These are phyloP conservation scores for Thielaviopsis ethacetica DNA, from an alignment of 2,329 filamentous ascomycete genomes.

Conservation along the genomic window DNA sequence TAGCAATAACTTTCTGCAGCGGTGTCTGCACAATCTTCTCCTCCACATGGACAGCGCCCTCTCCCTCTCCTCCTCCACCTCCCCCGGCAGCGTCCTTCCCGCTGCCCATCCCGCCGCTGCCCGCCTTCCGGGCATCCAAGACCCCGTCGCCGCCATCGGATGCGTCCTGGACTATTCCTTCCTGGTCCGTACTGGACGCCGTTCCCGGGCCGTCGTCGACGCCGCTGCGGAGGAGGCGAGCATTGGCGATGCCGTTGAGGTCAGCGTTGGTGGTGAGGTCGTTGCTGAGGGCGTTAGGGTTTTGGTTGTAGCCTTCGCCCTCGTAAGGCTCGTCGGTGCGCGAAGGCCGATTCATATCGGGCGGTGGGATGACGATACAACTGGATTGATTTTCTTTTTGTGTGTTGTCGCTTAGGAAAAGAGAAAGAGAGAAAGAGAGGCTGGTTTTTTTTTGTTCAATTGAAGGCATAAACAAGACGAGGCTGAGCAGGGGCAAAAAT, in stretches of 20 bases:
- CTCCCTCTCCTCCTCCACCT: neutral
- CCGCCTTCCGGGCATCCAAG: neutral
- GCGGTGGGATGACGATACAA: too few relatives aligned
- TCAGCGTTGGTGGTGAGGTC: conserved; percentile 37
- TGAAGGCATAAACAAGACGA: too few relatives aligned
- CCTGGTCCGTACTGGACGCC: neutral
- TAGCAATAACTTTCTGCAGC: conserved; percentile 1
- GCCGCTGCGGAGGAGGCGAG: conserved; percentile 21
- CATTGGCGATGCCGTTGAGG: conserved; percentile 37
- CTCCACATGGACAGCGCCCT: neutral
- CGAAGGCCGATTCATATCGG: conserved; percentile 37
- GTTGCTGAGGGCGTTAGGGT: conserved; percentile 30
- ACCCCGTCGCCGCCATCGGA: neutral
- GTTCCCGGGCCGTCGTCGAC: neutral
- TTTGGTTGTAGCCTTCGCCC: conserved; percentile 37
- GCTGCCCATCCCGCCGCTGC: neutral
- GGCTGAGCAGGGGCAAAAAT: too few relatives aligned
- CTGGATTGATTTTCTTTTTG: neutral
- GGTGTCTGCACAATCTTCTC: neutral
- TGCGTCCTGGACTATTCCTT: neutral
- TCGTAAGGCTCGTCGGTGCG: conserved; percentile 34
- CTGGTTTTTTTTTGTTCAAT: too few relatives aligned
- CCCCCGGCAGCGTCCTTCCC: conserved; percentile 9
- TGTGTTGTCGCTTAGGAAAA: too few relatives aligned
- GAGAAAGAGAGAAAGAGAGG: neutral